Evolutionary conservation across 2,329 filamentous ascomycete genomes (phyloP), one percentile per base, ranked within the genome.

Genomic region (Alternaria ethzedia): DNA sequence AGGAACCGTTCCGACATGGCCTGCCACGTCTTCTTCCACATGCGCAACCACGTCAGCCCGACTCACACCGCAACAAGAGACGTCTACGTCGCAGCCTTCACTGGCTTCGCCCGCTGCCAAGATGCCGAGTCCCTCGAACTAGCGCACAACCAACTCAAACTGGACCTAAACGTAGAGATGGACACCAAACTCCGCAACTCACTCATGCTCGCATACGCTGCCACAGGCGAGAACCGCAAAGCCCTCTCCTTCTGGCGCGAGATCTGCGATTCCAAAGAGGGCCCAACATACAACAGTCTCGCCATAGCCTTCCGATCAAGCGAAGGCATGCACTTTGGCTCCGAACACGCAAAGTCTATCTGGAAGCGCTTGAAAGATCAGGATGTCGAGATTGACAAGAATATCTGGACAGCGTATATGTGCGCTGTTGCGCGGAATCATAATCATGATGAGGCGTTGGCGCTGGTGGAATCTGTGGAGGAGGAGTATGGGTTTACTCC

Each of bases 91-190:
- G 82, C 86, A 32, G 94, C 90, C 65, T 90, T 98, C 61, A 87
- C 92, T 63, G 92, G 93, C 3, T 87, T 97, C 23, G 90, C 90
- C 4, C 82, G 83, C 28, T 84, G 84, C 9, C 81, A 79, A 15
- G 89, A 91, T 70, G 74, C 81, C 2, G 89, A 92, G 59, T 89
- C 89, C 45, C 82, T 97, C 20, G 88, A 89, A 62, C 88, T 91
- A 65, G 87, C 97, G 3, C 91, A 97, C 82, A 97, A 97, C 76
- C 95, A 97, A 88, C 85, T 97, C 69, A 98, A 97, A 82, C 90
- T 97, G 78, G 96, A 99, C 78, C 86, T 90, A n/a, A 87, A 88
- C 45, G 86, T 98, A 41, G 89, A 94, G 70, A 86, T 90, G 5
- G 89, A 87, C 70, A 98, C 95, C 0, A 85, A 83, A 59, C 83